Evolutionary conservation across 1,139 yeast genomes (phyloP).

Genomic region (Taphrina deformans): DNA sequence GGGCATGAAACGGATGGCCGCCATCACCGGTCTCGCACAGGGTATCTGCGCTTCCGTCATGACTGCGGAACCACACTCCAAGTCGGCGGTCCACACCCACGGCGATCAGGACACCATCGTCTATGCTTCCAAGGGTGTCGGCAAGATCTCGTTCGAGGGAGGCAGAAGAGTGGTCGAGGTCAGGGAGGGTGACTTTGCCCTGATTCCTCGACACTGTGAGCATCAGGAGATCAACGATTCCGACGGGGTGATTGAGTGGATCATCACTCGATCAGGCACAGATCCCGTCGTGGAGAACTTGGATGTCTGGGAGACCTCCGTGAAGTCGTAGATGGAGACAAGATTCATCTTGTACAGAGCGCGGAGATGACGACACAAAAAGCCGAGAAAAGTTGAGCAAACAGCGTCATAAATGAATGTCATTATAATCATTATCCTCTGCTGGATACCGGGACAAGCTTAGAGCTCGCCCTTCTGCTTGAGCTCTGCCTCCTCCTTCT

Average conservation of each 20-base stretch:
- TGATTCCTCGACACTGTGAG: slow-evolving; percentile 17
- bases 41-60: slow-evolving; percentile 15
- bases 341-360: no score
- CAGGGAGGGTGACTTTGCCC: slow-evolving; percentile 8
- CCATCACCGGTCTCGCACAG: slow-evolving; percentile 5
- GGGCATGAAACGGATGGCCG: slow-evolving; percentile 18
- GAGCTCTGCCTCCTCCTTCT: slow-evolving; percentile 15
- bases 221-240: slow-evolving; percentile 19
- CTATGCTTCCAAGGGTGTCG: slow-evolving; percentile 9
- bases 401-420: not conserved
- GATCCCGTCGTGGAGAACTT: slow-evolving; percentile 2
- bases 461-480: slow-evolving; percentile 13
- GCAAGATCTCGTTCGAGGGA: slow-evolving; percentile 1
- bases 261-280: slow-evolving; percentile 1
- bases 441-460: not conserved
- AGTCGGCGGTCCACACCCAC: slow-evolving; percentile 7
- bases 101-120: slow-evolving; percentile 23
- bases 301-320: not conserved
- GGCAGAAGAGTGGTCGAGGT: not conserved
- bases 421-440: not conserved
- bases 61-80: slow-evolving; percentile 21
- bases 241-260: slow-evolving; percentile 12
- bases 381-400: not conserved
- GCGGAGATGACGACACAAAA: no score
- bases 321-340: no score